Evolutionary conservation across 1,284 basidiomycete species (phyloP), one percentile per base, ranked within the genome.

Genomic region (Thecaphora thlaspeos): DNA sequence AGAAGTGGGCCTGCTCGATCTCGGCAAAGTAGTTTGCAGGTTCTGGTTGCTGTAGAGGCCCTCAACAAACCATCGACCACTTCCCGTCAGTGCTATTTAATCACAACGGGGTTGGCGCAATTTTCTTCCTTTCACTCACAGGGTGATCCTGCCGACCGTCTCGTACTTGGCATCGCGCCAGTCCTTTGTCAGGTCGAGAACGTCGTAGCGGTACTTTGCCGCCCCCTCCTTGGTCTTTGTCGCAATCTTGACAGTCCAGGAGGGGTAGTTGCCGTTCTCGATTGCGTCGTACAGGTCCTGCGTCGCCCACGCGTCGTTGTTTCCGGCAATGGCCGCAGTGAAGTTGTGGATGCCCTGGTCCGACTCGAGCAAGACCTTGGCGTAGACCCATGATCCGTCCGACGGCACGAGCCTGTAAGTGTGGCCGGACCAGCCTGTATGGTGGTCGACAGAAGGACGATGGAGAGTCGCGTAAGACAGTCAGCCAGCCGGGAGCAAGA

Each of bases 391-490:
- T 41, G 86, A 83, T 52, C 89, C 90, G 49, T 90, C 83, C 19
- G 83, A 83, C 80, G 91, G 91, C 77, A 89, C 83, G 78, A 89
- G 85, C 82, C 94, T 93, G 83, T 85, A 87, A n/a, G 91, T 88
- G 82, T 95, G 91, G 7, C 92, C 91, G 41, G 87, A 88, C 82
- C 91, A 95, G 19, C 90, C n/a, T n/a, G n/a, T 91, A 80, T 95
- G 88, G 41, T 51, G 61, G n/a, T n/a, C n/a, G n/a, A n/a, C n/a
- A n/a, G n/a, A n/a, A n/a, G n/a, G n/a, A n/a, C n/a, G n/a, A n/a
- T n/a, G n/a, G n/a, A n/a, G n/a, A n/a, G n/a, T n/a, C n/a, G n/a
- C n/a, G n/a, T n/a, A n/a, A n/a, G n/a, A n/a, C n/a, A n/a, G n/a
- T n/a, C n/a, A n/a, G n/a, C n/a, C n/a, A n/a, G n/a, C n/a, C n/a